Conservation (phyloP, 768 basidiomycete species). For the Xerocomellus chrysenteron region DNA sequence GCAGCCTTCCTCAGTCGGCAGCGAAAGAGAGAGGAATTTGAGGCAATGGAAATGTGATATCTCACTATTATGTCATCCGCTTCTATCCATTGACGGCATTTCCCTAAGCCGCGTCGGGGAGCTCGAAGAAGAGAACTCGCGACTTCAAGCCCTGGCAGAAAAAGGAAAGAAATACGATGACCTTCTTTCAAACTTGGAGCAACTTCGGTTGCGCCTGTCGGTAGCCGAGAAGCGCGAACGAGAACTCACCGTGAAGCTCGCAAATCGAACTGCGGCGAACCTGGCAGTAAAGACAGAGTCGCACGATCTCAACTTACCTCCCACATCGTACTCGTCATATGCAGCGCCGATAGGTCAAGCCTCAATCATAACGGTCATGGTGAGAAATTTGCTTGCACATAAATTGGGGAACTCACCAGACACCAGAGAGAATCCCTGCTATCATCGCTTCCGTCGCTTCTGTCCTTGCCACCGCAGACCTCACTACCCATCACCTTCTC, state of each 20-base stretch:
- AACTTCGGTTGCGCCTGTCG: slow-evolving; percentile 62
- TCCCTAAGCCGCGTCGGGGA: slow-evolving; percentile 71
- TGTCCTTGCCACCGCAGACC: slow-evolving; percentile 63
- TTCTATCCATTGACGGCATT: slow-evolving; percentile 20
- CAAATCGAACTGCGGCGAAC: slow-evolving; percentile 37
- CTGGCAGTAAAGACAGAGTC: slow-evolving; percentile 57
- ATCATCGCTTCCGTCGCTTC: slow-evolving; percentile 72
- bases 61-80: slow-evolving; percentile 6
- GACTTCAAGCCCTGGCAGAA: slow-evolving; percentile 61
- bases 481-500: slow-evolving; percentile 56
- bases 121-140: slow-evolving; percentile 80
- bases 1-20: slow-evolving; percentile 91
- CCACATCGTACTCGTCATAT: slow-evolving; percentile 41
- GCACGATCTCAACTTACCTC: slow-evolving; percentile 49
- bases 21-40: slow-evolving; percentile 90
- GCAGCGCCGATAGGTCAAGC: slow-evolving; percentile 42
- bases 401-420: slow-evolving; percentile 15
- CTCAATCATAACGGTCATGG: slow-evolving; percentile 71
- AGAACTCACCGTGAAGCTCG: slow-evolving; percentile 62
- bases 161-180: slow-evolving; percentile 38
- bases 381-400: slow-evolving; percentile 28
- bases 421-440: slow-evolving; percentile 62
- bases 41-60: slow-evolving; percentile 85
- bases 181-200: slow-evolving; percentile 61
- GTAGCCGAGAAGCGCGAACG: slow-evolving; percentile 66